Evolutionary conservation across 2,329 filamentous ascomycete species (phyloP).

Genomic region (Colletotrichum sublineola): DNA sequence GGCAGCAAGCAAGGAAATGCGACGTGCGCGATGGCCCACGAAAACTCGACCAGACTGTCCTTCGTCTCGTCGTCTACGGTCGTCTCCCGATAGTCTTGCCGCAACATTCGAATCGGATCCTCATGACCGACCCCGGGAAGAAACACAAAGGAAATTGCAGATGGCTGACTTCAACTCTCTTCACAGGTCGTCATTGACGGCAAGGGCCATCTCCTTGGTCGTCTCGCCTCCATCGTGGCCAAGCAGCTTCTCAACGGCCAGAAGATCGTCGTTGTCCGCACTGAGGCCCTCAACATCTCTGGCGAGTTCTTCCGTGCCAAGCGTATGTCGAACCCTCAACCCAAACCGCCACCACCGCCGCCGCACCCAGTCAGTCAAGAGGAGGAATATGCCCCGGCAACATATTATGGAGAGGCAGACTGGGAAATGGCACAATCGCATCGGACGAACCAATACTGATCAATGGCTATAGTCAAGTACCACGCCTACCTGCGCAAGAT

Average conservation of each 20-base stretch:
- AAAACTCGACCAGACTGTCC: neutral
- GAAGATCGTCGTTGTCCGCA: conserved; percentile 99
- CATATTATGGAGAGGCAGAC: neutral
- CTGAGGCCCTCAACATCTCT: conserved; percentile 99
- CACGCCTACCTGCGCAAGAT: conserved; percentile 99
- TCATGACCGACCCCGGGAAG: neutral
- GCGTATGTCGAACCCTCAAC: conserved; percentile 78
- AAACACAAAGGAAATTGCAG: conserved; percentile 5
- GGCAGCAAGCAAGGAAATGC: neutral
- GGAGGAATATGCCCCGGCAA: neutral
- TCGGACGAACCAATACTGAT: conserved; percentile 58
- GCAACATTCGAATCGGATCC: conserved; percentile 8
- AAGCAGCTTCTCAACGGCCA: conserved; percentile 99
- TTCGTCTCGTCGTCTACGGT: neutral
- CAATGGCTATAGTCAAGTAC: conserved; percentile 90
- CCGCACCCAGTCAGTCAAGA: conserved; percentile 24
- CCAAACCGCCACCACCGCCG: conserved; percentile 14
- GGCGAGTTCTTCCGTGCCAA: conserved; percentile 99
- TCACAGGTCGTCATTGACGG: conserved; percentile 96
- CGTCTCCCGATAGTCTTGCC: neutral
- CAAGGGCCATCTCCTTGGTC: conserved; percentile 99
- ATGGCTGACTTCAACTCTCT: conserved; percentile 49
- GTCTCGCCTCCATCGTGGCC: conserved; percentile 96
- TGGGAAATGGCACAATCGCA: neutral
- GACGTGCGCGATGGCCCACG: neutral